Evolutionary conservation across 768 basidiomycete genomes (phyloP).

Genomic region (Suillus decipiens): DNA sequence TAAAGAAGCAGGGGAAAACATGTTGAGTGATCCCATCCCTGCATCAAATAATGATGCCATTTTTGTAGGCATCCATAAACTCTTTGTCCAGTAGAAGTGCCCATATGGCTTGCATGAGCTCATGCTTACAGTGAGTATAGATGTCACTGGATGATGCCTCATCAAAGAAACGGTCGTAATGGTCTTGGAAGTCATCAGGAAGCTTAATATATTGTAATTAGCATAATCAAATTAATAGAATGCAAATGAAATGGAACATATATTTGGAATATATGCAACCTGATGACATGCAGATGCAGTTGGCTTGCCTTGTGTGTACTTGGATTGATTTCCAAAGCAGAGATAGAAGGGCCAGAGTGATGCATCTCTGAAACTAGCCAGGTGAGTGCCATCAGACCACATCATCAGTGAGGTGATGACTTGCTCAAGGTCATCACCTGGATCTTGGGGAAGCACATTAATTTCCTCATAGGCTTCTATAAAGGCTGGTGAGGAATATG

Average conservation of each 20-base stretch:
- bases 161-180: neutral
- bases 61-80: conserved; percentile 21
- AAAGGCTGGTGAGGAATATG: neutral
- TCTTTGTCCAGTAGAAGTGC: conserved; percentile 18
- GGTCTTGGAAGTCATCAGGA: conserved; percentile 5
- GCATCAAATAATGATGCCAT: conserved; percentile 22
- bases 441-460: conserved; percentile 14
- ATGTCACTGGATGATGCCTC: neutral
- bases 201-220: conserved; percentile 3
- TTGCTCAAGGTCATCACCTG: conserved; percentile 14
- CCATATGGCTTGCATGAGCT: conserved; percentile 23
- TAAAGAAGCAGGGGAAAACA: conserved; percentile 23
- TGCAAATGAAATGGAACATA: too few relatives aligned
- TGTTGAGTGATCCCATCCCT: conserved; percentile 17
- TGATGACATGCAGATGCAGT: conserved; percentile 16
- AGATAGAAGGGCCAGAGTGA: conserved; percentile 21
- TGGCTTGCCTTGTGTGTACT: conserved; percentile 15
- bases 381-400: conserved; percentile 30
- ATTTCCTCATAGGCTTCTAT: conserved; percentile 9
- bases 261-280: conserved; percentile 14
- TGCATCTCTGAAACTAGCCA: conserved; percentile 18
- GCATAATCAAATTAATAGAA: too few relatives aligned
- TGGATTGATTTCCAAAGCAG: conserved; percentile 19
- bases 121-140: conserved; percentile 21
- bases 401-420: conserved; percentile 21